phyloP scores from a whole-genome alignment of 208 protist genomes.

The Crithidia bombi region DNA sequence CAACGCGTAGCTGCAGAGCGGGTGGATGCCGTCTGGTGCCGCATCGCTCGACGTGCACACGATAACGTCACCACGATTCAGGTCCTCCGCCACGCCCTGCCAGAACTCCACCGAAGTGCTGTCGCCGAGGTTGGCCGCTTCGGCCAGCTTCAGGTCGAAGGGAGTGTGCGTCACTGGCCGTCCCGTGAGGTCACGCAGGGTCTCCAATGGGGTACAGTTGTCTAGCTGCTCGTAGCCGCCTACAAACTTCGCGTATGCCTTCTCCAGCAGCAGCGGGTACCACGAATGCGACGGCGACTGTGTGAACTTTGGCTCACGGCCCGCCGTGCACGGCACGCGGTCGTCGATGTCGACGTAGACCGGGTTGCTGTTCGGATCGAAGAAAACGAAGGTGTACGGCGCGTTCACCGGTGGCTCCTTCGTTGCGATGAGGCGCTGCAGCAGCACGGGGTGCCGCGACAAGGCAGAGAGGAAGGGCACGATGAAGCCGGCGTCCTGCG shows the following conservation, averaged over 20 bases:
- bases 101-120: slow-evolving; percentile 70
- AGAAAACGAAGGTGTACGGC: slow-evolving; percentile 86
- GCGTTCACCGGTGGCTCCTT: slow-evolving; percentile 62
- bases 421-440: slow-evolving; percentile 72
- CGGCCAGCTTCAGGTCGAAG: slow-evolving; percentile 71
- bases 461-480: slow-evolving; percentile 83
- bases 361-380: slow-evolving; percentile 82
- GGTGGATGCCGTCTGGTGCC: slow-evolving; percentile 69
- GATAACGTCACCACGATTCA: slow-evolving; percentile 74
- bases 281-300: slow-evolving; percentile 56
- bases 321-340: slow-evolving; percentile 66
- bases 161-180: slow-evolving; percentile 79
- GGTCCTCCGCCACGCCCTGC: slow-evolving; percentile 61
- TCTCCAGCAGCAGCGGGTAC: slow-evolving; percentile 89
- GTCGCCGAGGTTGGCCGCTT: slow-evolving; percentile 73
- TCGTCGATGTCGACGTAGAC: slow-evolving; percentile 87
- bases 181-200: slow-evolving; percentile 86
- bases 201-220: slow-evolving; percentile 88
- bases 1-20: slow-evolving; percentile 82
- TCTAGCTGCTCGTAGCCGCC: slow-evolving; percentile 81
- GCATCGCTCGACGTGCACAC: slow-evolving; percentile 73
- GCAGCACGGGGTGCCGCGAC: slow-evolving; percentile 58
- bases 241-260: slow-evolving; percentile 93
- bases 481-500: slow-evolving; percentile 62
- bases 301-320: slow-evolving; percentile 63